A percentile compares a stretch with the other conserved stretches of the same genome.
These are phyloP conservation scores for Russula brevipes DNA, from an alignment of 768 basidiomycete genomes.

Conservation along the genomic window DNA sequence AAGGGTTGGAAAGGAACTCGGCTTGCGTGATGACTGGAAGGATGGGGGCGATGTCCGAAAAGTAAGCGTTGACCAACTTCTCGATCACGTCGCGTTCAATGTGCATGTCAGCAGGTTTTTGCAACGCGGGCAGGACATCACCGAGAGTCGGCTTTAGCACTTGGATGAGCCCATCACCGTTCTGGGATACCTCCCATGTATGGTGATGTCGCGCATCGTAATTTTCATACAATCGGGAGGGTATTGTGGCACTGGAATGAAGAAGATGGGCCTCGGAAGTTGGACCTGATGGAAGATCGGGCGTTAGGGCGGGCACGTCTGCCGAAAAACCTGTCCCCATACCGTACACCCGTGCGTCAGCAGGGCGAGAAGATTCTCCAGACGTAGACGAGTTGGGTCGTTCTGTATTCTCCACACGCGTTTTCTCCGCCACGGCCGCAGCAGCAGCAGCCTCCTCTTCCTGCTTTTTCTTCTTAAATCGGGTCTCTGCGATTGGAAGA, in stretches of 20 bases:
- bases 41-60: conserved; percentile 80
- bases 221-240: conserved; percentile 76
- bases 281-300: conserved; percentile 52
- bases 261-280: conserved; percentile 82
- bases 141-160: conserved; percentile 59
- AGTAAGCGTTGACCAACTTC: conserved; percentile 86
- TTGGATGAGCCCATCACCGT: conserved; percentile 83
- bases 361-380: conserved; percentile 42
- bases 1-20: conserved; percentile 75
- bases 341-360: conserved; percentile 57
- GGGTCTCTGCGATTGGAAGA: conserved; percentile 96
- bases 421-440: conserved; percentile 29
- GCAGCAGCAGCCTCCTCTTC: conserved; percentile 55
- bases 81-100: conserved; percentile 77
- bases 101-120: conserved; percentile 63
- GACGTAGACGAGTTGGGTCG: conserved; percentile 41
- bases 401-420: conserved; percentile 36
- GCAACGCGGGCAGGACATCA: conserved; percentile 49
- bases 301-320: neutral
- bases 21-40: conserved; percentile 84
- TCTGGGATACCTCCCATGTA: conserved; percentile 77
- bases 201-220: conserved; percentile 89
- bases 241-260: conserved; percentile 84
- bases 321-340: conserved; percentile 20
- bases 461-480: conserved; percentile 93